Evolutionary conservation across 129 eudicot genomes (phyloP).

Genomic region (Pittosporum tobira): DNA sequence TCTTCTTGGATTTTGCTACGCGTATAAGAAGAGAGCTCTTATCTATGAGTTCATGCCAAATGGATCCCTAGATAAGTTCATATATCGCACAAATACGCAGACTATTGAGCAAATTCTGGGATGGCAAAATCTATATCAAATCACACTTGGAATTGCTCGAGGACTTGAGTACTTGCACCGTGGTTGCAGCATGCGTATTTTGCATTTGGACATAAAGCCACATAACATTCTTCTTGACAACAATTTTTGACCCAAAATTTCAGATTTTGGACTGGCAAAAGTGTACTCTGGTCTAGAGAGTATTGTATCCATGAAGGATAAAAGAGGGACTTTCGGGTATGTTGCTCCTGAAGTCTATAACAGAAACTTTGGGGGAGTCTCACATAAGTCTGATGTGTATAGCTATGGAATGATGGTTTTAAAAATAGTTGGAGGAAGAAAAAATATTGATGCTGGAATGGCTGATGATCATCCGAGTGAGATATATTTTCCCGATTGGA

Average conservation of each 20-base stretch:
- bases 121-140: conserved; percentile 28
- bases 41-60: conserved; percentile 45
- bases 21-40: conserved; percentile 35
- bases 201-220: conserved; percentile 46
- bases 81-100: neutral
- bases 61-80: conserved; percentile 42
- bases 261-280: conserved; percentile 50
- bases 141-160: conserved; percentile 39
- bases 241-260: conserved; percentile 31
- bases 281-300: conserved; percentile 19
- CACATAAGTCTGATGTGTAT: too few species aligned
- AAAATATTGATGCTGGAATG: conserved; percentile 9
- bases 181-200: conserved; percentile 32
- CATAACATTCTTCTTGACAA: too few species aligned
- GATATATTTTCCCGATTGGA: conserved; percentile 38
- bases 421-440: conserved; percentile 30
- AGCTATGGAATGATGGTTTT: too few species aligned
- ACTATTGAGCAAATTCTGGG: conserved; percentile 14
- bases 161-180: conserved; percentile 43
- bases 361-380: too few species aligned
- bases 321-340: too few species aligned
- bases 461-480: conserved; percentile 31
- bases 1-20: too few species aligned
- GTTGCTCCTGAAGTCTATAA: conserved; percentile 40
- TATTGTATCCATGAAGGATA: conserved; percentile 15